Evolutionary conservation across 2,329 filamentous ascomycete species (phyloP).

Genomic region (Thelonectria discophora): DNA sequence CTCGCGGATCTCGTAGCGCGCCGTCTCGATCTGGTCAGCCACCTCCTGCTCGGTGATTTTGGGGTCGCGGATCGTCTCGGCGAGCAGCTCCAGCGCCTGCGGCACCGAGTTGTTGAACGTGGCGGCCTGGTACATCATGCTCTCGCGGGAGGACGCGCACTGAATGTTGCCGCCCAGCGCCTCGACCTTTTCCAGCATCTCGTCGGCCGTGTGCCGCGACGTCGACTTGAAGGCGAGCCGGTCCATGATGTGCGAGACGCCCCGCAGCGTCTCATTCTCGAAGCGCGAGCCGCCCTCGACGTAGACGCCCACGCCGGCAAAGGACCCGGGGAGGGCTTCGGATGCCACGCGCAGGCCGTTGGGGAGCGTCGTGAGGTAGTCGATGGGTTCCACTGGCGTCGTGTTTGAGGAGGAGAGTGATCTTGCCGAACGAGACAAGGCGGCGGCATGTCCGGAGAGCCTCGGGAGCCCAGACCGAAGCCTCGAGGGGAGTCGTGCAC

Average conservation of each 20-base stretch:
- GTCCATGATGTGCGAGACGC: slow-evolving; percentile 96
- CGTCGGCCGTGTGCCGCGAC: slow-evolving; percentile 73
- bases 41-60: slow-evolving; percentile 88
- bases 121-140: slow-evolving; percentile 98
- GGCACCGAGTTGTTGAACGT: slow-evolving; percentile 95
- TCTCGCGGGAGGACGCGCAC: slow-evolving; percentile 93
- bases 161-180: slow-evolving; percentile 94
- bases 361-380: slow-evolving; percentile 84
- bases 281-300: slow-evolving; percentile 95
- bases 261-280: slow-evolving; percentile 84
- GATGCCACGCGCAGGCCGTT: slow-evolving; percentile 96
- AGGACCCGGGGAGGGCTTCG: slow-evolving; percentile 92
- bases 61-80: slow-evolving; percentile 92
- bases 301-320: slow-evolving; percentile 94
- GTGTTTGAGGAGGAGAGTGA: not conserved
- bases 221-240: slow-evolving; percentile 94
- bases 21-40: slow-evolving; percentile 84
- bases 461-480: slow-evolving; percentile 38
- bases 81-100: slow-evolving; percentile 81
- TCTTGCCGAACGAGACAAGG: slow-evolving; percentile 31
- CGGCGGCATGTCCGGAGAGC: slow-evolving; percentile 37
- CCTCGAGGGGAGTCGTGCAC: slow-evolving; percentile 44
- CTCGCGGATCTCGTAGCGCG: slow-evolving; percentile 93
- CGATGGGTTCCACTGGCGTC: slow-evolving; percentile 70
- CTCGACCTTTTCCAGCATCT: slow-evolving; percentile 89